These are phyloP conservation scores for Capsella bursapastoris DNA, from an alignment of 345 rosid genomes.

Conservation along the genomic window DNA sequence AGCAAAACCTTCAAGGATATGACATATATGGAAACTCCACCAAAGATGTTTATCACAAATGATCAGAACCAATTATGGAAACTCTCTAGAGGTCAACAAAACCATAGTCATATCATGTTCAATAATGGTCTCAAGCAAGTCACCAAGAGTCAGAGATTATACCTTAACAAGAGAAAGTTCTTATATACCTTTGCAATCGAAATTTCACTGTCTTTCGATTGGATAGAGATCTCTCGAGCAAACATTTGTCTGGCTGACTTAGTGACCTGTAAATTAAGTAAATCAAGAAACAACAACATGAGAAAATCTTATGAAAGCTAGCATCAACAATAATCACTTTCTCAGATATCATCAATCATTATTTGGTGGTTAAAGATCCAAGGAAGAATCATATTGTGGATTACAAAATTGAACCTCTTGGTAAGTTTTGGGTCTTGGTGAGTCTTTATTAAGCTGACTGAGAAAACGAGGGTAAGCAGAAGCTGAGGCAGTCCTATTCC, in stretches of 20 bases:
- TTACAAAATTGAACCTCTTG: slow-evolving; percentile 76
- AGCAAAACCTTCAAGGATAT: slow-evolving; percentile 23
- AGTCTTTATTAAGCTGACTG: slow-evolving; percentile 64
- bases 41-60: background rate
- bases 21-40: slow-evolving; percentile 4
- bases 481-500: slow-evolving; percentile 53
- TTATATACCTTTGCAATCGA: slow-evolving; percentile 77
- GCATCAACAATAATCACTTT: background rate
- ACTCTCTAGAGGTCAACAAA: slow-evolving; percentile 16
- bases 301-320: slow-evolving; percentile 16
- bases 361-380: slow-evolving; percentile 37
- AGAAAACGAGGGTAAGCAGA: slow-evolving; percentile 73
- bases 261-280: slow-evolving; percentile 54
- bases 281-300: slow-evolving; percentile 38
- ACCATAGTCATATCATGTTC: slow-evolving; percentile 30
- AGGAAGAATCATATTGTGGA: slow-evolving; percentile 32
- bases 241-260: slow-evolving; percentile 70
- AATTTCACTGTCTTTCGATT: slow-evolving; percentile 75
- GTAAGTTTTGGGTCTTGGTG: slow-evolving; percentile 59
- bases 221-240: slow-evolving; percentile 71
- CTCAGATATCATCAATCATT: background rate
- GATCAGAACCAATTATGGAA: slow-evolving; percentile 2
- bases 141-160: slow-evolving; percentile 42
- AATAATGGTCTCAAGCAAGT: slow-evolving; percentile 28
- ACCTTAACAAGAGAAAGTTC: slow-evolving; percentile 45